phyloP scores from a whole-genome alignment of 1,284 basidiomycete genomes.

The Naganishia liquefaciens region DNA sequence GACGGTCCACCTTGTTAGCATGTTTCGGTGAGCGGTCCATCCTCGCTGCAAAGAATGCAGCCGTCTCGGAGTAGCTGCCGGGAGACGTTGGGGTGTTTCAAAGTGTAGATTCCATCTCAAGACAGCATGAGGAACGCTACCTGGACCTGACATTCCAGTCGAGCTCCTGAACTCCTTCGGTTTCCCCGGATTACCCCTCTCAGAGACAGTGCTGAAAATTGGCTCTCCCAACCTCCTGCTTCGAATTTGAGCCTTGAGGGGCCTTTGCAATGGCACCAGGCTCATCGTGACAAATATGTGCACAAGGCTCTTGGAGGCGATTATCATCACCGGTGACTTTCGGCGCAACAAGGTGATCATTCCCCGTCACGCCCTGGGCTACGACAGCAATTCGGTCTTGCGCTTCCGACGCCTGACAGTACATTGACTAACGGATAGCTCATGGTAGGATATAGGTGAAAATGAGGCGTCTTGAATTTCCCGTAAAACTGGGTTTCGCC shows the following conservation, averaged over 20 bases:
- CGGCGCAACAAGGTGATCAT: not conserved
- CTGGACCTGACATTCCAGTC: not conserved
- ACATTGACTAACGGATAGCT: no score
- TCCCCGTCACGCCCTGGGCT: not conserved
- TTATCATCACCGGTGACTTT: not conserved
- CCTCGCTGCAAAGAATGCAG: not conserved
- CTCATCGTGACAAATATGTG: not conserved
- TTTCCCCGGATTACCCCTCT: conserved; percentile 1
- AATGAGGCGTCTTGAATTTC: conserved; percentile 58
- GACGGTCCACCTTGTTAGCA: not conserved
- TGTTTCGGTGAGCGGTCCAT: not conserved
- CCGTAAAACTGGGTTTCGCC: conserved; percentile 83
- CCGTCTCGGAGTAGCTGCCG: not conserved
- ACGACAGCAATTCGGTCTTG: not conserved
- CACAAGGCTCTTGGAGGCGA: not conserved
- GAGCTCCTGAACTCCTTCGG: not conserved
- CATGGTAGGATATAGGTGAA: no score
- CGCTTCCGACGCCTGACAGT: no score
- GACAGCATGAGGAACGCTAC: not conserved
- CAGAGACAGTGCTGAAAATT: not conserved
- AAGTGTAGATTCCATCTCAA: conserved; percentile 1
- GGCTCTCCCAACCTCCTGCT: not conserved
- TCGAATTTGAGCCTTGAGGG: not conserved
- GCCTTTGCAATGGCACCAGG: conserved; percentile 2
- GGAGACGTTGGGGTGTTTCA: not conserved